These are phyloP conservation scores for Tuber calosporum DNA, from an alignment of 495 filamentous ascomycete species.

Conservation along the genomic window DNA sequence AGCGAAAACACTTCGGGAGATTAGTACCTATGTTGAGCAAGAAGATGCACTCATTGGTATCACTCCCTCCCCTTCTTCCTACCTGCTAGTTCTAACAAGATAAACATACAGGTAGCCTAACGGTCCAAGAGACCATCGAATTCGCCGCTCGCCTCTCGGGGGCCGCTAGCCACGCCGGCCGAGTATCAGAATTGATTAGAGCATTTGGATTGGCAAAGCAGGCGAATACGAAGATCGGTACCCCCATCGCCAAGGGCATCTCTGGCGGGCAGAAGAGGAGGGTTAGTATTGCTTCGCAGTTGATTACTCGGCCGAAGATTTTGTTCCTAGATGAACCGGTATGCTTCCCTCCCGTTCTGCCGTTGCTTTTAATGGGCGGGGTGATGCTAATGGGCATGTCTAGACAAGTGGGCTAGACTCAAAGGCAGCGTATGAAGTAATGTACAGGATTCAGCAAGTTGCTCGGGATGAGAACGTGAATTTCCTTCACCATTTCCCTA, in stretches of 20 bases:
- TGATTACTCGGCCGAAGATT: conserved; percentile 71
- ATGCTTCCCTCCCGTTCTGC: neutral
- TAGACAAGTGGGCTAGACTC: conserved; percentile 68
- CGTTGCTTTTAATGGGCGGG: neutral
- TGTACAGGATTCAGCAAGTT: conserved; percentile 56
- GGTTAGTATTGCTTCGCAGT: conserved; percentile 66
- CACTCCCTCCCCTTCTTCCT: neutral
- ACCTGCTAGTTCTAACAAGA: neutral
- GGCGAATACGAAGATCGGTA: conserved; percentile 62
- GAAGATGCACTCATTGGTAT: conserved; percentile 70
- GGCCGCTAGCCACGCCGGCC: neutral
- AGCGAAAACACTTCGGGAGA: conserved; percentile 45
- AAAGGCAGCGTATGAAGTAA: conserved; percentile 60
- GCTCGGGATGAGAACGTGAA: conserved; percentile 54
- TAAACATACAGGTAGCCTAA: conserved; percentile 48
- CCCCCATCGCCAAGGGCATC: conserved; percentile 70
- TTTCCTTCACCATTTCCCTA: conserved; percentile 43
- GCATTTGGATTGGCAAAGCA: conserved; percentile 60
- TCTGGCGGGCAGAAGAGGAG: conserved; percentile 73
- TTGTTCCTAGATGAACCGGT: conserved; percentile 71
- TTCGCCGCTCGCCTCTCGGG: conserved; percentile 52
- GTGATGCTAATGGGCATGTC: neutral
- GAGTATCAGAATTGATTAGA: conserved; percentile 51
- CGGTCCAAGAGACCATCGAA: conserved; percentile 65
- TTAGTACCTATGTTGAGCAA: conserved; percentile 73